Percentiles rank a stretch among this genome's conserved stretches.
phyloP scores from a whole-genome alignment of 2,329 filamentous ascomycete genomes.

The Colletotrichum theobromicola region DNA sequence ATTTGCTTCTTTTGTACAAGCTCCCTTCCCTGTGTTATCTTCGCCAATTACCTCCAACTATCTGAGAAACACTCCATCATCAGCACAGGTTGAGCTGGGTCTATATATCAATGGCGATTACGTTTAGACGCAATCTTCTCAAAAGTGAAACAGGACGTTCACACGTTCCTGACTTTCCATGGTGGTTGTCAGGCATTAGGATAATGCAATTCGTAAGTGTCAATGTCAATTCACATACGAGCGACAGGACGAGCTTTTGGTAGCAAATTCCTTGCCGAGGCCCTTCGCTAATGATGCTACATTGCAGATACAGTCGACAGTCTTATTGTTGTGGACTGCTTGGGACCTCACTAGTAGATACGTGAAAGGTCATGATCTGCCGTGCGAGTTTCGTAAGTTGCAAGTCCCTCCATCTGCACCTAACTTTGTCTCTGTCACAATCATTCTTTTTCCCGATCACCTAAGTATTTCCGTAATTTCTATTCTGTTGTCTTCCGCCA shows the following conservation, averaged over 20 bases:
- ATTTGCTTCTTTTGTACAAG: neutral
- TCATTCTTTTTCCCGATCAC: neutral
- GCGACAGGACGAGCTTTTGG: neutral
- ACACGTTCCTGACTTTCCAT: neutral
- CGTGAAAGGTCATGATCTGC: neutral
- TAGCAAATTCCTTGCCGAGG: neutral
- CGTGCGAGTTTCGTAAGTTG: neutral
- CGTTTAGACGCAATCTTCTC: neutral
- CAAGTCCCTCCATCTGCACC: neutral
- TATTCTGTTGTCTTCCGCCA: neutral
- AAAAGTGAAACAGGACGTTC: neutral
- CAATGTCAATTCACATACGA: neutral
- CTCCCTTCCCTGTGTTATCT: neutral
- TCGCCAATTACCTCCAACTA: neutral
- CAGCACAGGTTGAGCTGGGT: neutral
- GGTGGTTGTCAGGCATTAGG: neutral
- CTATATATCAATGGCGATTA: neutral
- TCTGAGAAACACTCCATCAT: neutral
- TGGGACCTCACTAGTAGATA: neutral
- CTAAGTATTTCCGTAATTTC: neutral
- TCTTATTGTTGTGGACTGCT: neutral
- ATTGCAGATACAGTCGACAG: neutral
- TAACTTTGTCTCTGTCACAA: neutral
- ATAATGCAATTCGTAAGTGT: neutral
- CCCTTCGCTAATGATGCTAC: neutral